Percentiles rank a stretch among this genome's conserved stretches.
These are phyloP conservation scores for Microbotryum intermedium DNA, from an alignment of 1,284 basidiomycete genomes.

Conservation along the genomic window DNA sequence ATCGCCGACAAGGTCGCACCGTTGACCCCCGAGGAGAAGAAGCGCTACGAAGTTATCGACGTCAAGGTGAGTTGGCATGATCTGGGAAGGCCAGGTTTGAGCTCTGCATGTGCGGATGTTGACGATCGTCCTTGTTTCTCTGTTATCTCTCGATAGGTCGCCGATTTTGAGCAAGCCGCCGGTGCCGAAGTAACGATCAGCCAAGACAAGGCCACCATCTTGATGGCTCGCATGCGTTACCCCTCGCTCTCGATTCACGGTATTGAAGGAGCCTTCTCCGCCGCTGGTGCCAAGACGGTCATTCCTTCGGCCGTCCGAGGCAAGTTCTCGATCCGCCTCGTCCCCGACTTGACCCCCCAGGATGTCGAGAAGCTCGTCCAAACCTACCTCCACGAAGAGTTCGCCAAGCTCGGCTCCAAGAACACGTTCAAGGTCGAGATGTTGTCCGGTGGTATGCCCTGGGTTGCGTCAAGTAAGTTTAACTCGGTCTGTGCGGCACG, in stretches of 20 bases:
- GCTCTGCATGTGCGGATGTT: slow-evolving; percentile 40
- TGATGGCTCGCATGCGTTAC: slow-evolving; percentile 73
- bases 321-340: slow-evolving; percentile 88
- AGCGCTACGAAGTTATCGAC: slow-evolving; percentile 42
- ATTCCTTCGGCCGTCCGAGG: slow-evolving; percentile 74
- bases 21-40: slow-evolving; percentile 67
- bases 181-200: slow-evolving; percentile 70
- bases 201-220: slow-evolving; percentile 67
- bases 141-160: no score
- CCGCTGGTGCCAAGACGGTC: slow-evolving; percentile 56
- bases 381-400: slow-evolving; percentile 62
- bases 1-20: slow-evolving; percentile 78
- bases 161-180: slow-evolving; percentile 65
- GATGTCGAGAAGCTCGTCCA: slow-evolving; percentile 62
- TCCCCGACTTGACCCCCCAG: slow-evolving; percentile 77
- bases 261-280: slow-evolving; percentile 90
- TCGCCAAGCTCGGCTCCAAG: slow-evolving; percentile 74
- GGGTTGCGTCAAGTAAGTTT: slow-evolving; percentile 47
- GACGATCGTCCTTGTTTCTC: slow-evolving; percentile 61
- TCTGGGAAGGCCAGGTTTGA: slow-evolving; percentile 37
- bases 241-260: slow-evolving; percentile 81
- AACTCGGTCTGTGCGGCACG: neutral
- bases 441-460: slow-evolving; percentile 78
- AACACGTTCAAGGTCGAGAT: slow-evolving; percentile 62
- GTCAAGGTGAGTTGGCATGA: slow-evolving; percentile 28